A percentile compares a stretch with the other conserved stretches of the same genome.
phyloP scores from a whole-genome alignment of 2,329 filamentous ascomycete species.

The Drechslerella dactyloides region DNA sequence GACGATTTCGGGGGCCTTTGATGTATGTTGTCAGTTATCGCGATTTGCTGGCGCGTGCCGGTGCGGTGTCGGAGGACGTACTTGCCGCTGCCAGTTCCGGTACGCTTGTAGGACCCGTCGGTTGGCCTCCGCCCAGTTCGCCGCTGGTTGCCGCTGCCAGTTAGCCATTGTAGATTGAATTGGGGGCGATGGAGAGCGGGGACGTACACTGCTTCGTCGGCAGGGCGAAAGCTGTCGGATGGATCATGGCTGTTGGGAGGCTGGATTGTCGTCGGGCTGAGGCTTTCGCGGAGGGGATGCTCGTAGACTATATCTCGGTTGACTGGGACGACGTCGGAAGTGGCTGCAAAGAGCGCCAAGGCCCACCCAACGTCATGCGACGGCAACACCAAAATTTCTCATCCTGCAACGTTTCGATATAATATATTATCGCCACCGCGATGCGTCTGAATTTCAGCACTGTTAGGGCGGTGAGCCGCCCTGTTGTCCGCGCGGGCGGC shows the following conservation, averaged over 20 bases:
- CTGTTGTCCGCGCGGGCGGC: constrained; percentile 9
- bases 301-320: too few species aligned
- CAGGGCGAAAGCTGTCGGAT: constrained; percentile 88
- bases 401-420: constrained; percentile 5
- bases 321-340: constrained; percentile 27
- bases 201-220: constrained; percentile 77
- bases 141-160: constrained; percentile 20
- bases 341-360: not conserved
- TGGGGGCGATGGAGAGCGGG: constrained; percentile 10
- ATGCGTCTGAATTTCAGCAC: not conserved
- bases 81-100: constrained; percentile 93
- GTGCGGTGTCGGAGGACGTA: constrained; percentile 60
- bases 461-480: constrained; percentile 18
- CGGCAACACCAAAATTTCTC: constrained; percentile 40
- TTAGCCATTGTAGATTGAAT: constrained; percentile 18
- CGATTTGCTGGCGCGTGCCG: not conserved
- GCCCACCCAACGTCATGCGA: constrained; percentile 1
- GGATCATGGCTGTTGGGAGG: constrained; percentile 68
- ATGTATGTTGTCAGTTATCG: not conserved
- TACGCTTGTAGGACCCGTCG: constrained; percentile 86
- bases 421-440: constrained; percentile 3
- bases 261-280: not conserved
- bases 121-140: constrained; percentile 81
- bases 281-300: not conserved
- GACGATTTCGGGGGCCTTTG: constrained; percentile 92